A percentile compares a stretch with the other conserved stretches of the same genome.
phyloP scores from a whole-genome alignment of 2,329 filamentous ascomycete genomes.

The Apiospora rasikravindrae region DNA sequence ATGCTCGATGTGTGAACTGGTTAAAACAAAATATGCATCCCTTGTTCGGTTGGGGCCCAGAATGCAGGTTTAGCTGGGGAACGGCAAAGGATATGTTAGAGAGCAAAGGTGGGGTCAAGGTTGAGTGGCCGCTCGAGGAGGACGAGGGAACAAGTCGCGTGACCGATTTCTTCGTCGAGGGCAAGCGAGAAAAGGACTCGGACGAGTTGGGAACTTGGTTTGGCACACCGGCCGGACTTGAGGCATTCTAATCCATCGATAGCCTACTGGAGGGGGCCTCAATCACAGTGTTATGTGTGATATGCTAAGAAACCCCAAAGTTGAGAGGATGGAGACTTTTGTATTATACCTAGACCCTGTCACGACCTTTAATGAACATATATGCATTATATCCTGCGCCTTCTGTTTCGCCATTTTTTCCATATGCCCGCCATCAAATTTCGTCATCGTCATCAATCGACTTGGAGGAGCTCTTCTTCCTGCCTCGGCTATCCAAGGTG shows the following conservation, averaged over 20 bases:
- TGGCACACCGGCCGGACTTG: conserved; percentile 71
- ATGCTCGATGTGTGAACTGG: conserved; percentile 81
- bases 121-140: conserved; percentile 82
- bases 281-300: neutral
- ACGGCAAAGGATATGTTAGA: conserved; percentile 95
- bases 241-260: conserved; percentile 64
- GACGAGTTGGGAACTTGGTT: conserved; percentile 84
- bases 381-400: conserved; percentile 22
- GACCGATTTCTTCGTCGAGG: conserved; percentile 73
- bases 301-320: neutral
- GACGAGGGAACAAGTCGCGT: conserved; percentile 71
- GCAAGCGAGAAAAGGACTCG: conserved; percentile 49
- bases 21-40: conserved; percentile 87
- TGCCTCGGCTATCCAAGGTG: conserved; percentile 64
- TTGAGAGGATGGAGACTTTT: conserved; percentile 13
- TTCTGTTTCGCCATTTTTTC: neutral
- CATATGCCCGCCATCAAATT: conserved; percentile 44
- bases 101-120: conserved; percentile 70
- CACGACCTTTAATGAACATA: conserved; percentile 21
- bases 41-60: conserved; percentile 91
- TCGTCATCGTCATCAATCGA: conserved; percentile 64
- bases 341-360: conserved; percentile 19
- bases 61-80: conserved; percentile 95
- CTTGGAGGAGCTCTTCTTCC: conserved; percentile 48
- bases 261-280: neutral